A percentile compares a stretch with the other conserved stretches of the same genome.
Evolutionary conservation across 306 rosid species (phyloP).

Genomic region (Luffa aegyptiaca): DNA sequence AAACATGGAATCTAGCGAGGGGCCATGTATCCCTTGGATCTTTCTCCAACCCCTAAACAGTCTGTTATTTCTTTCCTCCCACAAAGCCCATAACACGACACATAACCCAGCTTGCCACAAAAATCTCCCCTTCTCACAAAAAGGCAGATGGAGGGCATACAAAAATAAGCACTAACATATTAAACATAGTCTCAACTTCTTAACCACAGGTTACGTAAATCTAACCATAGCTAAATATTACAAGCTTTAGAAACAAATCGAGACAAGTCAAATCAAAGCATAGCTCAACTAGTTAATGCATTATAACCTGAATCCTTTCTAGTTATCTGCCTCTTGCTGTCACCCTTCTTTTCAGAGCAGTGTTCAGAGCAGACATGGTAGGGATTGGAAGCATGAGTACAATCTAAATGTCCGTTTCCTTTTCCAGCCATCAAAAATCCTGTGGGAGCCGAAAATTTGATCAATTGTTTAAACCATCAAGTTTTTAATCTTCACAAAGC

Average conservation of each 20-base stretch:
- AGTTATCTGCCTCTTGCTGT: conserved; percentile 33
- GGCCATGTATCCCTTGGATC: too few species aligned
- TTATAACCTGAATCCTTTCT: background rate
- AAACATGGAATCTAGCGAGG: too few species aligned
- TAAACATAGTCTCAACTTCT: background rate
- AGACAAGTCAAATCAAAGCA: background rate
- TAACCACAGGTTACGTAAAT: background rate
- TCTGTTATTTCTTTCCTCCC: too few species aligned
- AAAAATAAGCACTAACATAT: background rate
- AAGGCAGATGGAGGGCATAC: too few species aligned
- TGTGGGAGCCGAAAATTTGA: background rate
- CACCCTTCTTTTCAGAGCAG: conserved; percentile 68
- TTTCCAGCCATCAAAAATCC: conserved; percentile 44
- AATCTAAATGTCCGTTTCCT: conserved; percentile 70
- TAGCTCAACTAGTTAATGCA: too few species aligned
- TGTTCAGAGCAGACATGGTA: conserved; percentile 76
- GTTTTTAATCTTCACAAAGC: background rate
- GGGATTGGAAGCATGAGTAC: conserved; percentile 71
- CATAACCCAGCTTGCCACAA: too few species aligned
- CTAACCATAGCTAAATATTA: background rate
- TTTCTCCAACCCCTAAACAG: too few species aligned
- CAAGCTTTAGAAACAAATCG: background rate
- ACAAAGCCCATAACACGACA: too few species aligned
- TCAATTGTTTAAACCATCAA: background rate
- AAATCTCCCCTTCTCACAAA: too few species aligned